Conservation (phyloP, 2,329 filamentous ascomycete genomes). For the Fusarium sp. region DNA sequence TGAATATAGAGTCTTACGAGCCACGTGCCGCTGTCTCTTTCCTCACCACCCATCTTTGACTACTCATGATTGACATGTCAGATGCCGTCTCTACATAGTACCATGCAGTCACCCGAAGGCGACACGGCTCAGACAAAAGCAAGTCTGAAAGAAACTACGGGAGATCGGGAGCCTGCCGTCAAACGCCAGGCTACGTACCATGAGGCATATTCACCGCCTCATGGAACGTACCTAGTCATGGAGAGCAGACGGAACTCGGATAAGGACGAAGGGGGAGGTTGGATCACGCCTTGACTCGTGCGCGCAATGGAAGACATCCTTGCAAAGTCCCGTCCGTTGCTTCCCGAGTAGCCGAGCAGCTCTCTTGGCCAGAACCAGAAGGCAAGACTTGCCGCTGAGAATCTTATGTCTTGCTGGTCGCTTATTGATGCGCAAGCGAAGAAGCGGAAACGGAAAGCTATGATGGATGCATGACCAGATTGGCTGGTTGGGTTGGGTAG, state of each 20-base stretch:
- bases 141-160: background rate
- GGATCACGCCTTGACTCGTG: slow-evolving; percentile 35
- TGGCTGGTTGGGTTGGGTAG: background rate
- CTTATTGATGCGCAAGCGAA: slow-evolving; percentile 3
- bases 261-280: slow-evolving; percentile 20
- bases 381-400: slow-evolving; percentile 4
- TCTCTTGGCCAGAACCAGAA: slow-evolving; percentile 4
- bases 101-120: slow-evolving; percentile 34
- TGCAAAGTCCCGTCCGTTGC: slow-evolving; percentile 9
- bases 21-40: slow-evolving; percentile 34
- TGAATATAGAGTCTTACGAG: slow-evolving; percentile 18
- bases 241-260: slow-evolving; percentile 15
- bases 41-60: slow-evolving; percentile 34
- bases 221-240: slow-evolving; percentile 8
- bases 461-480: background rate
- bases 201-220: slow-evolving; percentile 10
- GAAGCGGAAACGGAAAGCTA: background rate
- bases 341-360: slow-evolving; percentile 20
- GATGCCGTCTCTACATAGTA: slow-evolving; percentile 35
- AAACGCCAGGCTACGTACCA: background rate
- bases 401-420: slow-evolving; percentile 18
- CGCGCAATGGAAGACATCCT: slow-evolving; percentile 31
- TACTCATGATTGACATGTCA: slow-evolving; percentile 39
- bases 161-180: background rate
- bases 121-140: slow-evolving; percentile 16